phyloP scores from a whole-genome alignment of 352 stramenopile genomes.

The Globisporangium emineosum region DNA sequence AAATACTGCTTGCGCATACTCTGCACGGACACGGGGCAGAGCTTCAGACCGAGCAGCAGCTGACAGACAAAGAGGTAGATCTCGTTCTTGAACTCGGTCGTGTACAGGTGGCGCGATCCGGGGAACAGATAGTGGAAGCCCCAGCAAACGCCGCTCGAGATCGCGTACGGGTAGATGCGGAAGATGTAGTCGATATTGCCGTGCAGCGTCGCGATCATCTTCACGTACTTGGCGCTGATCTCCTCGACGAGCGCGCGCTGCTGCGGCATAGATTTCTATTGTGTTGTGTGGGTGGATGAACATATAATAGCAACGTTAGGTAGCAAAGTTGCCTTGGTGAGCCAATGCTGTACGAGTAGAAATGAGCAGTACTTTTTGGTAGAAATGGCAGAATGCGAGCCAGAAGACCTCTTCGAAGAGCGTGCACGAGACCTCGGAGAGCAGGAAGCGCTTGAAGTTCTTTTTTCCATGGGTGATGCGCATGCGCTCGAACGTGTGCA shows the following conservation, averaged over 20 bases:
- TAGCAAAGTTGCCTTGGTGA: neutral
- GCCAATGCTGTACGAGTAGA: too few relatives aligned
- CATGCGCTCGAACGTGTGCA: constrained; percentile 83
- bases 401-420: constrained; percentile 90
- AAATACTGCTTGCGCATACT: constrained; percentile 67
- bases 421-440: constrained; percentile 68
- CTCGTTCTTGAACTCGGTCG: constrained; percentile 74
- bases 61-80: constrained; percentile 77
- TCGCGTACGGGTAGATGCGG: constrained; percentile 83
- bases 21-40: constrained; percentile 64
- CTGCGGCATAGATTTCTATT: constrained; percentile 50
- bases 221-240: constrained; percentile 77
- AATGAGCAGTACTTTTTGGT: constrained; percentile 49
- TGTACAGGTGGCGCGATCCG: constrained; percentile 84
- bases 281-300: neutral
- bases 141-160: constrained; percentile 76
- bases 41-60: constrained; percentile 62
- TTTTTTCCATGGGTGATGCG: constrained; percentile 66
- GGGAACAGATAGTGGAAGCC: constrained; percentile 88
- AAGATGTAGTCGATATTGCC: constrained; percentile 86
- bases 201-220: constrained; percentile 69
- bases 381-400: constrained; percentile 88
- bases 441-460: constrained; percentile 82
- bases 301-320: neutral
- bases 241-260: constrained; percentile 66